These are phyloP conservation scores for Phragmites australis DNA, from an alignment of 176 grass and related monocot species.

Conservation along the genomic window DNA sequence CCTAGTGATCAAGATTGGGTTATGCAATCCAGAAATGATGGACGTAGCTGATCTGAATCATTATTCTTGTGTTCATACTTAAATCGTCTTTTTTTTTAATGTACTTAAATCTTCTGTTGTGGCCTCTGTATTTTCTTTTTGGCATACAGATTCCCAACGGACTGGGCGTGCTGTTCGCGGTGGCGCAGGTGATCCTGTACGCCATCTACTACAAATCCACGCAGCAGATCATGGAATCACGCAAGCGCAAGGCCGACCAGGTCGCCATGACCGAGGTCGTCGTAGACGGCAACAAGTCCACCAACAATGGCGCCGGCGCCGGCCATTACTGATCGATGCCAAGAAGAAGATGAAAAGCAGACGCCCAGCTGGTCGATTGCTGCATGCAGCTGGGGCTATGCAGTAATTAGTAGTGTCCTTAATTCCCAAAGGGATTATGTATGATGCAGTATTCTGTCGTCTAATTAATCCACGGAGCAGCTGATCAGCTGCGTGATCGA, in stretches of 20 bases:
- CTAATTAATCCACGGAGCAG: not conserved
- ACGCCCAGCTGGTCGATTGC: too few species aligned
- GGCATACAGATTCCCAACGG: conserved; percentile 76
- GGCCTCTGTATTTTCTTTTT: not conserved
- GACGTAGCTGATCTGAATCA: too few species aligned
- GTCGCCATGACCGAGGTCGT: conserved; percentile 68
- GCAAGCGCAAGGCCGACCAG: conserved; percentile 62
- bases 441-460: not conserved
- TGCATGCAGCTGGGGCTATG: too few species aligned
- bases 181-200: conserved; percentile 74
- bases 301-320: not conserved
- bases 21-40: too few species aligned
- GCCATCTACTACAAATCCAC: conserved; percentile 94
- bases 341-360: not conserved
- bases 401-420: not conserved
- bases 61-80: too few species aligned
- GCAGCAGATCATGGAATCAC: conserved; percentile 61
- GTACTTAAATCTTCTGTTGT: too few species aligned
- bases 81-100: too few species aligned
- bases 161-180: conserved; percentile 65
- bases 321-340: not conserved
- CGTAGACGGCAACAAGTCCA: conserved; percentile 45
- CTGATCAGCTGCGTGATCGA: not conserved
- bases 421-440: not conserved
- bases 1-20: too few species aligned